Percentiles rank a stretch among this genome's conserved stretches.
These are phyloP conservation scores for Mycena leptocephala DNA, from an alignment of 768 basidiomycete genomes.

Conservation along the genomic window DNA sequence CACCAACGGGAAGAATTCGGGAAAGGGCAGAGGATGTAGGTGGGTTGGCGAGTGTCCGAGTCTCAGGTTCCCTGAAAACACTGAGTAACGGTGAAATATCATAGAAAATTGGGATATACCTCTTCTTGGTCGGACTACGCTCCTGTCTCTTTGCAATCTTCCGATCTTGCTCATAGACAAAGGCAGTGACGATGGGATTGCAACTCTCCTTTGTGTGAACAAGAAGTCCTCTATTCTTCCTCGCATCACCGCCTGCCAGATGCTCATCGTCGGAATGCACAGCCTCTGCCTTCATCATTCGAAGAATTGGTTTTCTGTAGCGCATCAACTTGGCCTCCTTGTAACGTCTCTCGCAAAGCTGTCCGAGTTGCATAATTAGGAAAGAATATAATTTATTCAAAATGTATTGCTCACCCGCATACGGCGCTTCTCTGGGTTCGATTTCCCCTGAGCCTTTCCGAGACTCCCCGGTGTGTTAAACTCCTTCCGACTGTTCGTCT, in stretches of 20 bases:
- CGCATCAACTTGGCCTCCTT: not conserved
- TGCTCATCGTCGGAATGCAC: slow-evolving; percentile 7
- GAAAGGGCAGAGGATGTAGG: not conserved
- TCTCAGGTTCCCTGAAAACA: not conserved
- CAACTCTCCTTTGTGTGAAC: not conserved
- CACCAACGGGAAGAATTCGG: not conserved
- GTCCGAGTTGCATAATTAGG: not conserved
- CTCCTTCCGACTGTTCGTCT: not conserved
- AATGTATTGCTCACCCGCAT: not conserved
- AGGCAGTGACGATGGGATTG: not conserved
- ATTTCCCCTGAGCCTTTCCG: not conserved
- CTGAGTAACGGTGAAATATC: not conserved
- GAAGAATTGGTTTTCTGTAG: not conserved
- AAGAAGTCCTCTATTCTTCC: not conserved
- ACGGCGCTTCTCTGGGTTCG: not conserved
- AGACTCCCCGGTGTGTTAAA: slow-evolving; percentile 2
- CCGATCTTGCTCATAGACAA: not conserved
- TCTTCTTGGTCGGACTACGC: not conserved
- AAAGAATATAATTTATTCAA: not conserved
- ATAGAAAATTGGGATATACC: not conserved
- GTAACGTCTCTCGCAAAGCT: not conserved
- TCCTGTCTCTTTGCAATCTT: not conserved
- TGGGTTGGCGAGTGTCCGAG: not conserved
- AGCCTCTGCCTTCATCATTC: not conserved
- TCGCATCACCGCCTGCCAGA: not conserved